phyloP scores from a whole-genome alignment of 2,329 filamentous ascomycete genomes.

The Calonectria fujianensis region DNA sequence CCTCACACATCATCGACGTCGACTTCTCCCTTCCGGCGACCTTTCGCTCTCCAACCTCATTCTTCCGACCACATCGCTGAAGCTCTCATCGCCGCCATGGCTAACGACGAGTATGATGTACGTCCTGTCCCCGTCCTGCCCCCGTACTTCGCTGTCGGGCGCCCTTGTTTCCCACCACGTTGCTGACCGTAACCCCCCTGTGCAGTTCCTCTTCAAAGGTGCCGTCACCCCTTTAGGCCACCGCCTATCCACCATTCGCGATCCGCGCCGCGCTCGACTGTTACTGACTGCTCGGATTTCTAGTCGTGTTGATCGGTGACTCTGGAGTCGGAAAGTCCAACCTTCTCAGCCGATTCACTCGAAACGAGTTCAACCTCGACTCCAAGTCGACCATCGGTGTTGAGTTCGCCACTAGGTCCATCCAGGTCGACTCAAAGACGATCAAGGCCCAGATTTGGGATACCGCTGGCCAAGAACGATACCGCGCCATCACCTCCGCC shows the following conservation, averaged over 20 bases:
- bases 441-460: slow-evolving; percentile 99
- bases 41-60: slow-evolving; percentile 45
- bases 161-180: slow-evolving; percentile 50
- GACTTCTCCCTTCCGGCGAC: slow-evolving; percentile 51
- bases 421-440: slow-evolving; percentile 99
- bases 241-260: slow-evolving; percentile 43
- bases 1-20: slow-evolving; percentile 57
- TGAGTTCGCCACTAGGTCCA: slow-evolving; percentile 98
- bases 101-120: slow-evolving; percentile 99
- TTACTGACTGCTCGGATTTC: slow-evolving; percentile 58
- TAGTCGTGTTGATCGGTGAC: slow-evolving; percentile 99
- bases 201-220: slow-evolving; percentile 99
- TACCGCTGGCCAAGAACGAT: slow-evolving; percentile 98
- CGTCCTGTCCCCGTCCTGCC: slow-evolving; percentile 63
- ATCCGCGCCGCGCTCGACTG: slow-evolving; percentile 40
- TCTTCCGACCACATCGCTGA: slow-evolving; percentile 42
- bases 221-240: slow-evolving; percentile 56
- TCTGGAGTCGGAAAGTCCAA: slow-evolving; percentile 99
- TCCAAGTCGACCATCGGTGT: slow-evolving; percentile 99
- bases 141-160: slow-evolving; percentile 40
- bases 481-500: slow-evolving; percentile 98
- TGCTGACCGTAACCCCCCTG: slow-evolving; percentile 58
- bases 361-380: slow-evolving; percentile 99
- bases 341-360: slow-evolving; percentile 98
- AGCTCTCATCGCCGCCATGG: slow-evolving; percentile 79